Conservation (phyloP, 305 asterid species). For the Fraxinus sp. region DNA sequence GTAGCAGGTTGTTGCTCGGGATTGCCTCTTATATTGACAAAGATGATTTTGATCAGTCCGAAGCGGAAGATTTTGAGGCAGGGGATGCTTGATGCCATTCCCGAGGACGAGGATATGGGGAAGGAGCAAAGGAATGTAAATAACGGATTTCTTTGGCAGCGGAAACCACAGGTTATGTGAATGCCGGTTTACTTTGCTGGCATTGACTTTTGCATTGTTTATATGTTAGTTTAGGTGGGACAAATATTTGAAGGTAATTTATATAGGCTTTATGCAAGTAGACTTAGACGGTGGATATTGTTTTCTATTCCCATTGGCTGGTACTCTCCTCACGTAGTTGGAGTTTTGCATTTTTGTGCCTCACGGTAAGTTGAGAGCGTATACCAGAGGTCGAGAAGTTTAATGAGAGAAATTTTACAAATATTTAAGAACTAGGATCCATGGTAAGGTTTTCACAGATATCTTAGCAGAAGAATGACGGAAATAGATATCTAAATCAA, state of each 20-base stretch:
- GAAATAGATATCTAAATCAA: background rate
- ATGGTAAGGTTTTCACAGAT: background rate
- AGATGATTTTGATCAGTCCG: constrained; percentile 68
- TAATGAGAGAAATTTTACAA: background rate
- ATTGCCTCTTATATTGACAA: constrained; percentile 66
- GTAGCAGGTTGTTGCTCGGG: constrained; percentile 88
- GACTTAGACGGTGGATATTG: background rate
- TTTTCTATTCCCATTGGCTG: background rate
- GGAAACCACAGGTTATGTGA: constrained; percentile 45
- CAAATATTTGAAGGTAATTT: background rate
- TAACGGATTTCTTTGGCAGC: constrained; percentile 48
- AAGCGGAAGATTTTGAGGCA: constrained; percentile 54
- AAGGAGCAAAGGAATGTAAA: constrained; percentile 35
- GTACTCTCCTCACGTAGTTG: background rate
- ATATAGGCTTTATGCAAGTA: background rate
- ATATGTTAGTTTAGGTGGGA: background rate
- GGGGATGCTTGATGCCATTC: constrained; percentile 64
- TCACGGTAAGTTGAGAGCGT: background rate
- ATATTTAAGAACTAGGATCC: background rate
- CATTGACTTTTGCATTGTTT: constrained; percentile 2
- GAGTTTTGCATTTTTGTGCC: background rate
- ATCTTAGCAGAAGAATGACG: background rate
- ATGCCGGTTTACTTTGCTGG: background rate
- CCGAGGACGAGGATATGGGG: constrained; percentile 71
- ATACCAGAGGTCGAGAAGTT: background rate